Evolutionary conservation across 2,329 filamentous ascomycete species (phyloP).

Genomic region (Colletotrichum sp.): DNA sequence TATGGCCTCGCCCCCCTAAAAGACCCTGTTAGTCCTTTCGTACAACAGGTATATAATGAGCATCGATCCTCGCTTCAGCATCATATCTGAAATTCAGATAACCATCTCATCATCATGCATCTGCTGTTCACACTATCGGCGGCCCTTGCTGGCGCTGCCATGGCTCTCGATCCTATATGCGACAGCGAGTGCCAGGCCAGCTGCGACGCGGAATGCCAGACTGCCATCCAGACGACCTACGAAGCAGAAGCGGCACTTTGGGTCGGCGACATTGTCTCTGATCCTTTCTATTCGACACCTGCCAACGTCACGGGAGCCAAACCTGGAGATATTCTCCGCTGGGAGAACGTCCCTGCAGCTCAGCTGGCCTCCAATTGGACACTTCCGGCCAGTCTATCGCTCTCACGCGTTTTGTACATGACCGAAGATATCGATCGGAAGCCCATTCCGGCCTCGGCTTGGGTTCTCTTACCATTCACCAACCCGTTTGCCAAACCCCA

Average conservation of each 20-base stretch:
- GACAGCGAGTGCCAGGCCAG: background rate
- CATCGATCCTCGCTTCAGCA: background rate
- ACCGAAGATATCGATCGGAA: slow-evolving; percentile 22
- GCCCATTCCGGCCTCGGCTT: background rate
- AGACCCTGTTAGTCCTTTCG: background rate
- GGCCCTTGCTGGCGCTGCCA: background rate
- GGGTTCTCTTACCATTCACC: background rate
- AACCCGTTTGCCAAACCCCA: background rate
- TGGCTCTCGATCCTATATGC: background rate
- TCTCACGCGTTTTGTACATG: slow-evolving; percentile 14
- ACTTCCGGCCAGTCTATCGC: slow-evolving; percentile 8
- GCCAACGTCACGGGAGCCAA: background rate
- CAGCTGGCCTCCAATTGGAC: slow-evolving; percentile 16
- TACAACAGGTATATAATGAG: background rate
- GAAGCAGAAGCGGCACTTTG: background rate
- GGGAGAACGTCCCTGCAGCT: slow-evolving; percentile 16
- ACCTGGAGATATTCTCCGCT: background rate
- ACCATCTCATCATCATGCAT: background rate
- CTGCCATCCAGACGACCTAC: background rate
- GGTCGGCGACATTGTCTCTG: background rate
- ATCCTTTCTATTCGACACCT: slow-evolving; percentile 1
- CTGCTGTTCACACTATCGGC: background rate
- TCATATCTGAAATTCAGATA: background rate
- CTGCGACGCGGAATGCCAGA: background rate
- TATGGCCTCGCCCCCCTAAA: background rate